phyloP scores from a whole-genome alignment of 2,329 filamentous ascomycete species.

The Colletotrichum orbiculare region DNA sequence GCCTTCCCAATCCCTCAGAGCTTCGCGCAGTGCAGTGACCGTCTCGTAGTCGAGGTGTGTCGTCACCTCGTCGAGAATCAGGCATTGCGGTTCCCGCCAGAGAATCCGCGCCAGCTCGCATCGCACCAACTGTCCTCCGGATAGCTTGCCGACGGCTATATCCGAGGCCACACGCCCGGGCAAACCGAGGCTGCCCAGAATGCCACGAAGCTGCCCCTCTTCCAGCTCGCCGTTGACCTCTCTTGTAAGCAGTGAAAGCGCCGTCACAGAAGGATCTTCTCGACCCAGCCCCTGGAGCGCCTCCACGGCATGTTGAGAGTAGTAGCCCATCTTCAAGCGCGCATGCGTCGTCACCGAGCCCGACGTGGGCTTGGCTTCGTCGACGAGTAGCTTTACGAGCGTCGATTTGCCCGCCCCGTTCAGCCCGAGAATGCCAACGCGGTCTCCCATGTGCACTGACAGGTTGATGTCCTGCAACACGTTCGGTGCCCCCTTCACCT shows the following conservation, averaged over 20 bases:
- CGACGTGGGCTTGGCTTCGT: slow-evolving; percentile 64
- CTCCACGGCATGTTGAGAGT: slow-evolving; percentile 84
- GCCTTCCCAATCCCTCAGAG: slow-evolving; percentile 75
- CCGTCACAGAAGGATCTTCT: slow-evolving; percentile 66
- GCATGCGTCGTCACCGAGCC: slow-evolving; percentile 76
- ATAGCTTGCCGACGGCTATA: slow-evolving; percentile 77
- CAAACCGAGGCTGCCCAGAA: slow-evolving; percentile 77
- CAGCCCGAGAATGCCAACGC: slow-evolving; percentile 80
- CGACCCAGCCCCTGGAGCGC: slow-evolving; percentile 66
- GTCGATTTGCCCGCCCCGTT: slow-evolving; percentile 89
- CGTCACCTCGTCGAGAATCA: slow-evolving; percentile 84
- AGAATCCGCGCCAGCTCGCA: slow-evolving; percentile 75
- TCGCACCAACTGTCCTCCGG: slow-evolving; percentile 80
- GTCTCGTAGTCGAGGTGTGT: slow-evolving; percentile 89
- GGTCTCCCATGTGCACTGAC: slow-evolving; percentile 77
- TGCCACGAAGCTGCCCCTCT: slow-evolving; percentile 75
- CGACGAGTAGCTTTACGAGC: slow-evolving; percentile 77
- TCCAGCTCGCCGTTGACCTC: slow-evolving; percentile 63
- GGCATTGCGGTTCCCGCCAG: slow-evolving; percentile 74
- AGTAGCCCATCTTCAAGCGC: slow-evolving; percentile 77
- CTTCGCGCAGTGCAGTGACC: slow-evolving; percentile 75
- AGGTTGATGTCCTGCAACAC: slow-evolving; percentile 74
- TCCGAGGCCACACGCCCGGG: slow-evolving; percentile 78
- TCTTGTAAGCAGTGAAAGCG: slow-evolving; percentile 70
- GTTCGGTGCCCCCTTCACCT: slow-evolving; percentile 44